Conservation (phyloP, 1,139 yeast species). For the Suhomyces chickasaworum region DNA sequence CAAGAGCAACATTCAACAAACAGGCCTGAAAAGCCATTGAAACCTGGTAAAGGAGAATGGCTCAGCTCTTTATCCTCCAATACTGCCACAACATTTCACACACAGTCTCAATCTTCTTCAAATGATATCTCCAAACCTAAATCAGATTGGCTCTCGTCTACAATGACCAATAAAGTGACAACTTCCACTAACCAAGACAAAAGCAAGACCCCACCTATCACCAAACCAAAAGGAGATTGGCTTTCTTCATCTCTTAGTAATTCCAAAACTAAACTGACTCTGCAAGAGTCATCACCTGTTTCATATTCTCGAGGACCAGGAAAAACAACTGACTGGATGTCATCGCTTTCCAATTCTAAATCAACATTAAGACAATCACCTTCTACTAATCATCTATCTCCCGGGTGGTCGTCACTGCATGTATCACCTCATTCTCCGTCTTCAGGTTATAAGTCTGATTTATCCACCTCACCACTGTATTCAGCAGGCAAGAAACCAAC, state of each 20-base stretch:
- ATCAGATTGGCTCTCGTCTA: conserved; percentile 24
- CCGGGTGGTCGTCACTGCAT: conserved; percentile 9
- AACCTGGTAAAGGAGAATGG: conserved; percentile 16
- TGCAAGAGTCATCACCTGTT: conserved; percentile 9
- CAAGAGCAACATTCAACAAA: not conserved
- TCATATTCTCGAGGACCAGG: conserved; percentile 1
- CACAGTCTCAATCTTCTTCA: conserved; percentile 3
- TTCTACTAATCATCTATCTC: conserved; percentile 11
- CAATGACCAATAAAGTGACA: conserved; percentile 16
- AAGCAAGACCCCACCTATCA: conserved; percentile 9
- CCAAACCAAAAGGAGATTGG: conserved; percentile 20
- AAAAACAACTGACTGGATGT: conserved; percentile 18
- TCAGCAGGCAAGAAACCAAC: conserved; percentile 18
- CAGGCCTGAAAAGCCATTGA: conserved; percentile 12
- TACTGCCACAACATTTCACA: conserved; percentile 8
- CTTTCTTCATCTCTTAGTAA: conserved; percentile 19
- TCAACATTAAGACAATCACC: conserved; percentile 14
- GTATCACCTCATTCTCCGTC: conserved; percentile 7
- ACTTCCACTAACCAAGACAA: conserved; percentile 14
- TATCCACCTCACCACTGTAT: conserved; percentile 10
- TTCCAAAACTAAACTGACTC: conserved; percentile 15
- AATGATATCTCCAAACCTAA: conserved; percentile 7
- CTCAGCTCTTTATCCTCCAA: conserved; percentile 12
- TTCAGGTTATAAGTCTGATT: conserved; percentile 1
- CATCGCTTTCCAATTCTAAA: conserved; percentile 20